Evolutionary conservation across 1,139 yeast species (phyloP).

Genomic region (Taiozyma onychis): DNA sequence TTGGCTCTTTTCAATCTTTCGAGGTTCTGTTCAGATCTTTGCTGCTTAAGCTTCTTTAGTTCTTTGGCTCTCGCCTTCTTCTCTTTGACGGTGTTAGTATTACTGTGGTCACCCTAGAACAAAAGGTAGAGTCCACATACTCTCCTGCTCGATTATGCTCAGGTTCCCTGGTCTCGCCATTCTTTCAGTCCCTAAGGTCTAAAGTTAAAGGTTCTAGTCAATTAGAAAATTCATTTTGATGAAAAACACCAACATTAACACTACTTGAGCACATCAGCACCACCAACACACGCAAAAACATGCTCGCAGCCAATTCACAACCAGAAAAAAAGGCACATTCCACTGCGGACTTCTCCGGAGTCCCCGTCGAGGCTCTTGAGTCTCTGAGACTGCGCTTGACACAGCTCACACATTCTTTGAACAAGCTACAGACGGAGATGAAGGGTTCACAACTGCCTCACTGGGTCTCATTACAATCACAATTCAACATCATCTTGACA

Average conservation of each 20-base stretch:
- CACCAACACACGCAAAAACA: background rate
- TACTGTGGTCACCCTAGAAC: background rate
- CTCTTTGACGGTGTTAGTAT: conserved; percentile 17
- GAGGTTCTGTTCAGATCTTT: conserved; percentile 14
- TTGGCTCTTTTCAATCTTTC: conserved; percentile 14
- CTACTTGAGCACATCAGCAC: too few species aligned
- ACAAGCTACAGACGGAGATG: conserved; percentile 39
- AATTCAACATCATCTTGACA: conserved; percentile 74
- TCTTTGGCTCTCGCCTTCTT: conserved; percentile 26
- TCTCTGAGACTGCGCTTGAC: conserved; percentile 53
- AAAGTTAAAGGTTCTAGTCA: too few species aligned
- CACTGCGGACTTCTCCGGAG: conserved; percentile 29
- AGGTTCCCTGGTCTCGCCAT: conserved; percentile 16
- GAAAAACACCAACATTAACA: background rate
- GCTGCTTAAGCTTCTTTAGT: conserved; percentile 24
- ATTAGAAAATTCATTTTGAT: too few species aligned
- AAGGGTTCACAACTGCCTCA: conserved; percentile 31
- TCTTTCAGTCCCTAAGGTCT: background rate
- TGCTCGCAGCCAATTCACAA: background rate
- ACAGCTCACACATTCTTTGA: conserved; percentile 41
- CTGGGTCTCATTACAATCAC: conserved; percentile 62
- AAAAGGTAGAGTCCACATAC: conserved; percentile 10
- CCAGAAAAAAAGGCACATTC: background rate
- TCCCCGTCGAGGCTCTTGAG: conserved; percentile 57
- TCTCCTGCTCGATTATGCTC: conserved; percentile 21